These are phyloP conservation scores for Pyrrhoderma noxium DNA, from an alignment of 1,284 basidiomycete genomes.

Conservation along the genomic window DNA sequence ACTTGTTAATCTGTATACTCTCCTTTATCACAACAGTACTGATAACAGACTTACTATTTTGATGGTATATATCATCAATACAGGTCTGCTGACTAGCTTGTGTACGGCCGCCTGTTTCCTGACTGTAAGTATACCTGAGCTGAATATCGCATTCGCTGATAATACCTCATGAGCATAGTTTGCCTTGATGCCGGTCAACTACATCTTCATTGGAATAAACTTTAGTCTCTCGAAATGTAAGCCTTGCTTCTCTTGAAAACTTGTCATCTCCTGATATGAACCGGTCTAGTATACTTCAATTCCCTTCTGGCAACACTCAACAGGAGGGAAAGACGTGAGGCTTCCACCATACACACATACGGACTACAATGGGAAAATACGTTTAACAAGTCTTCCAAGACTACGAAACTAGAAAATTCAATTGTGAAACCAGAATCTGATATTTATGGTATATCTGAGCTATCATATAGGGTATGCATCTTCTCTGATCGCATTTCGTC, in stretches of 20 bases:
- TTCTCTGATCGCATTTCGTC: no score
- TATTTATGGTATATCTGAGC: no score
- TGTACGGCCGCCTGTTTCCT: slow-evolving; percentile 7
- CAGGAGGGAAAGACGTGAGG: background rate
- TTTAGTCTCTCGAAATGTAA: slow-evolving; percentile 22
- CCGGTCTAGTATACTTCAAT: slow-evolving; percentile 6
- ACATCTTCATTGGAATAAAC: slow-evolving; percentile 24
- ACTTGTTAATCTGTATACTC: no score
- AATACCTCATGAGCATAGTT: slow-evolving; percentile 14
- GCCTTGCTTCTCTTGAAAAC: background rate
- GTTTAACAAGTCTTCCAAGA: no score
- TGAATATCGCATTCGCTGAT: background rate
- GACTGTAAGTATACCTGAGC: slow-evolving; percentile 1
- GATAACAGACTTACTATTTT: slow-evolving; percentile 11
- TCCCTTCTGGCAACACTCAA: slow-evolving; percentile 8
- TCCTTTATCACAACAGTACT: no score
- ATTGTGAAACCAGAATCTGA: no score
- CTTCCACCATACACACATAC: no score
- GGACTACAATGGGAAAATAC: no score
- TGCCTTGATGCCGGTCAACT: slow-evolving; percentile 22
- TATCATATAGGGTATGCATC: no score
- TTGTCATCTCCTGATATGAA: background rate
- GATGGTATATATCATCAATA: slow-evolving; percentile 16
- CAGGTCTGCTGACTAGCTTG: slow-evolving; percentile 14
- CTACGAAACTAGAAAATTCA: no score